phyloP scores from a whole-genome alignment of 2,329 filamentous ascomycete genomes.

The Cordyceps farinosa region DNA sequence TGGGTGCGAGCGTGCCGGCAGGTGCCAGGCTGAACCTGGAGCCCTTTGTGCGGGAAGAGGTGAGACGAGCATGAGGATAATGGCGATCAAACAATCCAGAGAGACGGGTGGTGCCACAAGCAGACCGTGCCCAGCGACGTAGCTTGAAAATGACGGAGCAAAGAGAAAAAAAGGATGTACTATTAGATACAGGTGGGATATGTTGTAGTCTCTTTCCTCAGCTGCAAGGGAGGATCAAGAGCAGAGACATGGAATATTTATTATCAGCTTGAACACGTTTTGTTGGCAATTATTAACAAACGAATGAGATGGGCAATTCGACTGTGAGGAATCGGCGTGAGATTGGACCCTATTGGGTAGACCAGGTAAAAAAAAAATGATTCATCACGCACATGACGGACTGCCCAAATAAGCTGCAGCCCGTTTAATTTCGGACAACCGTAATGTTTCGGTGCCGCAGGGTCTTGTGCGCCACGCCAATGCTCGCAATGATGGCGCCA shows the following conservation, averaged over 20 bases:
- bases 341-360: neutral
- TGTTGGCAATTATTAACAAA: neutral
- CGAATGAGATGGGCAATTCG: neutral
- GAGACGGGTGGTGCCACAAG: neutral
- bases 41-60: slow-evolving; percentile 35
- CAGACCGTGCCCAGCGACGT: neutral
- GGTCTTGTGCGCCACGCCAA: no score
- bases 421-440: slow-evolving; percentile 14
- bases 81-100: neutral
- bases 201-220: slow-evolving; percentile 8
- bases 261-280: neutral
- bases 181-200: neutral
- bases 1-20: slow-evolving; percentile 40
- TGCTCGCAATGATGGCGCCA: no score
- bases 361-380: neutral
- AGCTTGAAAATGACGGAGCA: neutral
- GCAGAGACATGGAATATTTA: neutral
- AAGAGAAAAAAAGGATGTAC: neutral
- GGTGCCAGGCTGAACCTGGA: slow-evolving; percentile 35
- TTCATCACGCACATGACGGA: slow-evolving; percentile 5
- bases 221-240: neutral
- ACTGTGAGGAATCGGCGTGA: neutral
- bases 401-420: neutral
- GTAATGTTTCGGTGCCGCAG: slow-evolving; percentile 12
- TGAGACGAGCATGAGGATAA: slow-evolving; percentile 15